Percentiles rank a stretch among this genome's conserved stretches.
Evolutionary conservation across 495 filamentous ascomycete species (phyloP).

Genomic region (Trichoderma asperelloides): DNA sequence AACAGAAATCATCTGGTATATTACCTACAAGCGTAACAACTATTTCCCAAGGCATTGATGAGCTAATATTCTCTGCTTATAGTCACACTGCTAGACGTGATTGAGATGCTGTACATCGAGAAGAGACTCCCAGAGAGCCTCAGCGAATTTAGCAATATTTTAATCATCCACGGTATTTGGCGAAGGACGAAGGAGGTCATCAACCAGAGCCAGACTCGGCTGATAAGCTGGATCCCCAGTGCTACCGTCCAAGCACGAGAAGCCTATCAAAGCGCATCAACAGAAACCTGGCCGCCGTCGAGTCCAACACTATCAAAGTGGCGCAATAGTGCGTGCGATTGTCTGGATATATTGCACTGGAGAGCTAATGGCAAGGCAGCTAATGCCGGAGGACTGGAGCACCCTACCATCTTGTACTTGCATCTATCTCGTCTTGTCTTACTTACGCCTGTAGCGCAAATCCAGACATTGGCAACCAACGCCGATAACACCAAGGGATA

Average conservation of each 20-base stretch:
- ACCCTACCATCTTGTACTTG: slow-evolving; percentile 16
- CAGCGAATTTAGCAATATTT: slow-evolving; percentile 39
- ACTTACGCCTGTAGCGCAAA: neutral
- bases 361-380: slow-evolving; percentile 29
- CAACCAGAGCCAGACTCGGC: neutral
- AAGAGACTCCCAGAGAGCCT: slow-evolving; percentile 34
- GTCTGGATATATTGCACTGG: slow-evolving; percentile 48
- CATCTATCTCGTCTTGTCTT: neutral
- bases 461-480: slow-evolving; percentile 18
- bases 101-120: slow-evolving; percentile 42
- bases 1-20: neutral
- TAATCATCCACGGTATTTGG: slow-evolving; percentile 34
- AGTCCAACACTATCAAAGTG: slow-evolving; percentile 44
- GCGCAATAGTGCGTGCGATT: slow-evolving; percentile 49
- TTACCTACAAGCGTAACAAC: neutral
- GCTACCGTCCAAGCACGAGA: slow-evolving; percentile 14
- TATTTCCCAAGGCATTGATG: neutral
- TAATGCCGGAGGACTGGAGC: slow-evolving; percentile 24
- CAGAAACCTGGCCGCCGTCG: slow-evolving; percentile 42
- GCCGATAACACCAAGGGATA: neutral
- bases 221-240: neutral
- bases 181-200: slow-evolving; percentile 1
- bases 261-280: slow-evolving; percentile 20
- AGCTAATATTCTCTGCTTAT: neutral
- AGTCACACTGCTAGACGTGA: slow-evolving; percentile 30